These are phyloP conservation scores for Leucaena leucocephala DNA, from an alignment of 306 rosid genomes.

Conservation along the genomic window DNA sequence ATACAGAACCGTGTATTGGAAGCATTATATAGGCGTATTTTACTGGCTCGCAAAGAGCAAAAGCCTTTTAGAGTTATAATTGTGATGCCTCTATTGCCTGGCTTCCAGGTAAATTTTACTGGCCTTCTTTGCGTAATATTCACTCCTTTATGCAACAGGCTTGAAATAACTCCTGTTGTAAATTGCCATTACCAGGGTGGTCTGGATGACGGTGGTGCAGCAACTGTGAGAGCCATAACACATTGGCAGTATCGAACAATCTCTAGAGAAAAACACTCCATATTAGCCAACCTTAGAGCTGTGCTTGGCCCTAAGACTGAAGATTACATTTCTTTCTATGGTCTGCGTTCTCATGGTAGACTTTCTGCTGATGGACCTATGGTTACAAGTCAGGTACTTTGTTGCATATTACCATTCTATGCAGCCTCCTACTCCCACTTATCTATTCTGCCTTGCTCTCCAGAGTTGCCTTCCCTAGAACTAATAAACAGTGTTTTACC, in stretches of 20 bases:
- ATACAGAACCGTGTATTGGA: slow-evolving; percentile 87
- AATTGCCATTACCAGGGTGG: slow-evolving; percentile 72
- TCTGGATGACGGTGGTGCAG: slow-evolving; percentile 93
- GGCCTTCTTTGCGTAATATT: slow-evolving; percentile 3
- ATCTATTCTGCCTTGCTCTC: neutral
- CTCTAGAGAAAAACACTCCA: slow-evolving; percentile 76
- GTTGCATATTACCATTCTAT: slow-evolving; percentile 4
- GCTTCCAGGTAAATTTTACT: slow-evolving; percentile 75
- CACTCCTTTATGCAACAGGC: slow-evolving; percentile 19
- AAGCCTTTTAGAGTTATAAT: slow-evolving; percentile 81
- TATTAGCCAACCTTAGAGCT: slow-evolving; percentile 73
- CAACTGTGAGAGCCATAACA: slow-evolving; percentile 96
- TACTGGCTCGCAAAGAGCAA: slow-evolving; percentile 80
- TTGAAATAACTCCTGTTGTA: slow-evolving; percentile 7
- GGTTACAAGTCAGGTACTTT: slow-evolving; percentile 86
- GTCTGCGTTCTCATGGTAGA: slow-evolving; percentile 86
- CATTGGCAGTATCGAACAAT: slow-evolving; percentile 99
- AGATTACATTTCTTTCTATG: slow-evolving; percentile 93
- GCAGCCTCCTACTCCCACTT: neutral
- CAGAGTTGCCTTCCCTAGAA: neutral
- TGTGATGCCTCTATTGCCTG: slow-evolving; percentile 94
- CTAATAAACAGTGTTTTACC: slow-evolving; percentile 25
- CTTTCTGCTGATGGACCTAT: slow-evolving; percentile 81
- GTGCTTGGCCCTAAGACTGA: slow-evolving; percentile 75
- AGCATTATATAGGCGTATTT: slow-evolving; percentile 80